Base-by-base conservation (phyloP, 805 yeast genomes). In the Kuraishia molischiana region DNA sequence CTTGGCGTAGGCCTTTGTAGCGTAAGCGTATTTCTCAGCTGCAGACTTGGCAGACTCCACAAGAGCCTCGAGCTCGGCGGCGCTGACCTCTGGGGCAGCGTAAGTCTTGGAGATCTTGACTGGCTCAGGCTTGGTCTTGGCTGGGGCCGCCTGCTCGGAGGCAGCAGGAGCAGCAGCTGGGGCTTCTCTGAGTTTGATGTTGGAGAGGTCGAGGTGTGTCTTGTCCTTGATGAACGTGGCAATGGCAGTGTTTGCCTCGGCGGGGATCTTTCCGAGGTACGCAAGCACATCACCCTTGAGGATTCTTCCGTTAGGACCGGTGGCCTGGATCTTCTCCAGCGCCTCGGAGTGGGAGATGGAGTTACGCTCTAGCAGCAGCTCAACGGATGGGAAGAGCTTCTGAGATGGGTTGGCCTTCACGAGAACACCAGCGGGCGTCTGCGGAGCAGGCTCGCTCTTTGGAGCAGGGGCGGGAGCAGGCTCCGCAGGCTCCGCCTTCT, bases 231-330 rank as follows among this genome's bases (percentile, higher is more conserved):
- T 58, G 51, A 64, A 79, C 22, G 72, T 61, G 4, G 83, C 66
- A 41, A 89, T 67, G 17, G 61, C 55, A 15, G 59, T 49, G 19
- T 77, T 76, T 5, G 79, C 61, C 6, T 72, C 77, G 29, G 63
- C 49, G 9, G 85, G 59, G 38, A 89, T 82, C 43, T 72, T 59
- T 21, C 97, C 97, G 37, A 89, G 52, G 53, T 74, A 77, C 0
- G 94, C 92, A 46, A 89, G 67, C 1, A 89, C 90, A 57, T 90
- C 98, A 44, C 97, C 97, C 61, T 83, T 85, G 45, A 90, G 67
- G 30, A 90, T 56, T 51, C 95, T 72, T 8, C 97, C 97, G 40
- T 78, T 71, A 21, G 94, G 94, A 17, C 97, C 98, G 1, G 95
- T 69, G 5, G 96, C 94, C 30, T 73, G 64, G 49, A 90, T 85